phyloP scores from a whole-genome alignment of 148 eudicot genomes.

The Rhododendron ovatum region DNA sequence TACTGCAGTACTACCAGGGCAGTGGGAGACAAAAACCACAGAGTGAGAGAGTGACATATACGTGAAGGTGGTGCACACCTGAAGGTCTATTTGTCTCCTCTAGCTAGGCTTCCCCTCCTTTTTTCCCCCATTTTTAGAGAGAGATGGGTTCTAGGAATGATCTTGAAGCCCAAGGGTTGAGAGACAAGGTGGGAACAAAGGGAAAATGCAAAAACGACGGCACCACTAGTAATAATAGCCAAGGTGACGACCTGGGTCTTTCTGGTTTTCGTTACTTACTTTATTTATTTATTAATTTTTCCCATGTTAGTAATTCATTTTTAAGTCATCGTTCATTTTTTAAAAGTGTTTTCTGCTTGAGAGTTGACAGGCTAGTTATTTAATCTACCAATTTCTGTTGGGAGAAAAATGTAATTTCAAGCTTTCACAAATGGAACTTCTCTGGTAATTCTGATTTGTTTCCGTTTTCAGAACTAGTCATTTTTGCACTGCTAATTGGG shows the following conservation, averaged over 20 bases:
- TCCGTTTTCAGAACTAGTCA: not conserved
- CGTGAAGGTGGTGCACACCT: not conserved
- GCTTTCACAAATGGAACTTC: not conserved
- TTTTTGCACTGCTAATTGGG: not conserved
- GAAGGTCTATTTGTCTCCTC: not conserved
- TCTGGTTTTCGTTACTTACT: no score
- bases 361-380: not conserved
- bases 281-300: not conserved
- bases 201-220: not conserved
- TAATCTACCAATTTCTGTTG: not conserved
- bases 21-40: not conserved
- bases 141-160: not conserved
- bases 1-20: not conserved
- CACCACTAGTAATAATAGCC: not conserved
- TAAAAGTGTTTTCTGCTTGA: not conserved
- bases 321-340: not conserved
- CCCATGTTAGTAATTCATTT: not conserved
- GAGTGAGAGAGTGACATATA: not conserved
- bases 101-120: no score
- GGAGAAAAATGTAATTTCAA: not conserved
- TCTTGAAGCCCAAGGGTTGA: not conserved
- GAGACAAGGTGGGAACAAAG: not conserved
- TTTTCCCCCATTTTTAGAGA: not conserved
- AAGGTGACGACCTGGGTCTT: conserved; percentile 8
- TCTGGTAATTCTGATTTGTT: not conserved